phyloP scores from a whole-genome alignment of 768 basidiomycete species.

The Lactarius vividus region DNA sequence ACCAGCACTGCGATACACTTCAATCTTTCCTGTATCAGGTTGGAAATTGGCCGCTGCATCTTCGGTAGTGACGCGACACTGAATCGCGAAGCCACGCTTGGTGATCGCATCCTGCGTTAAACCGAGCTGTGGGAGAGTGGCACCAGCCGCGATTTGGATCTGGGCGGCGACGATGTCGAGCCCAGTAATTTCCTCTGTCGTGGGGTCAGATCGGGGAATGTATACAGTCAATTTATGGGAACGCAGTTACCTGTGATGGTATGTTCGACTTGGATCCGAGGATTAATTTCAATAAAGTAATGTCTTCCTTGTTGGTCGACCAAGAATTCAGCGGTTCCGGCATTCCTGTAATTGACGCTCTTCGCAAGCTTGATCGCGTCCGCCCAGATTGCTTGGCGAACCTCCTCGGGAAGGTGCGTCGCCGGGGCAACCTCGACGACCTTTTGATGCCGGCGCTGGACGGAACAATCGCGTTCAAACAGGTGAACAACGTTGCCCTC shows the following conservation, averaged over 20 bases:
- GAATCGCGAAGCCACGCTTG: conserved; percentile 96
- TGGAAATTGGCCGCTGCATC: conserved; percentile 92
- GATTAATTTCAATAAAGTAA: conserved; percentile 99
- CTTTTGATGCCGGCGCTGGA: conserved; percentile 97
- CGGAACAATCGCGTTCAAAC: conserved; percentile 99
- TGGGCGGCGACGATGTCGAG: conserved; percentile 99
- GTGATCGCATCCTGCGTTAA: conserved; percentile 94
- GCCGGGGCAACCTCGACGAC: conserved; percentile 99
- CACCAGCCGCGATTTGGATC: conserved; percentile 99
- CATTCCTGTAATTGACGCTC: conserved; percentile 93
- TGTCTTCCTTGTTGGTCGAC: conserved; percentile 95
- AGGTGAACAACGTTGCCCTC: conserved; percentile 95
- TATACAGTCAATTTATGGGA: conserved; percentile 13
- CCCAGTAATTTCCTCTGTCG: conserved; percentile 95
- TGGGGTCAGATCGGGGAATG: conserved; percentile 2
- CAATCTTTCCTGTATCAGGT: conserved; percentile 98
- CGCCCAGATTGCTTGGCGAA: conserved; percentile 79
- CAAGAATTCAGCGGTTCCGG: conserved; percentile 97
- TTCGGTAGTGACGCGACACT: conserved; percentile 98
- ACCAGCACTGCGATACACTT: conserved; percentile 97
- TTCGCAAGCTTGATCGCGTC: conserved; percentile 95
- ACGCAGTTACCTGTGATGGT: conserved; percentile 82
- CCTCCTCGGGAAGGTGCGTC: conserved; percentile 86
- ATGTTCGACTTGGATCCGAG: conserved; percentile 99
- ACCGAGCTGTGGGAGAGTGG: conserved; percentile 91